These are phyloP conservation scores for Colletotrichum tabaci DNA, from an alignment of 2,329 filamentous ascomycete species.

Conservation along the genomic window DNA sequence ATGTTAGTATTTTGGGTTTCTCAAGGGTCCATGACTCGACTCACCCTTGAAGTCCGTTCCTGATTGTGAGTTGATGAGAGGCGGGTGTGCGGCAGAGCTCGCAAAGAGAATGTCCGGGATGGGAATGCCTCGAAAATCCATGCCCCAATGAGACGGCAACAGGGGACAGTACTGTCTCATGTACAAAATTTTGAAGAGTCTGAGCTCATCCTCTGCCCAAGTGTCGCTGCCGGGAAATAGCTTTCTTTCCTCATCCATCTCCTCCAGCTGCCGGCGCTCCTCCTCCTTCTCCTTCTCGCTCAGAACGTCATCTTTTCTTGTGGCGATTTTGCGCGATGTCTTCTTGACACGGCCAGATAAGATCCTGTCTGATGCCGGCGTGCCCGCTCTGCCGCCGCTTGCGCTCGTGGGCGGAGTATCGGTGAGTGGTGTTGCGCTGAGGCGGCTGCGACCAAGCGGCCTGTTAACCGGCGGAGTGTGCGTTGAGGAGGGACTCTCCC, in stretches of 20 bases:
- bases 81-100: slow-evolving; percentile 49
- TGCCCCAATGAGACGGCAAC: slow-evolving; percentile 57
- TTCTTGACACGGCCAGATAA: slow-evolving; percentile 36
- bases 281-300: slow-evolving; percentile 37
- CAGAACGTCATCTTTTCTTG: slow-evolving; percentile 33
- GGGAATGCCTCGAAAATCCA: slow-evolving; percentile 58
- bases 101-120: slow-evolving; percentile 56
- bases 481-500: slow-evolving; percentile 22
- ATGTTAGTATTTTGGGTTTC: slow-evolving; percentile 38
- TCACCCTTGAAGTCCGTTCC: slow-evolving; percentile 56
- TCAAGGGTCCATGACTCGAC: background rate
- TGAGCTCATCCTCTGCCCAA: slow-evolving; percentile 67
- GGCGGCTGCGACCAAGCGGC: slow-evolving; percentile 13
- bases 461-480: slow-evolving; percentile 25
- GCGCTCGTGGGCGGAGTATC: slow-evolving; percentile 37
- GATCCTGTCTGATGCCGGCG: slow-evolving; percentile 32
- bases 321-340: slow-evolving; percentile 22
- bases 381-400: slow-evolving; percentile 33
- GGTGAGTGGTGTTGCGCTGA: slow-evolving; percentile 33
- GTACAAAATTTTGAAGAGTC: slow-evolving; percentile 59
- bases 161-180: slow-evolving; percentile 58
- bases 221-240: slow-evolving; percentile 59
- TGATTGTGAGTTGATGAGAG: slow-evolving; percentile 56
- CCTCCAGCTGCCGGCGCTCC: slow-evolving; percentile 31
- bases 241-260: slow-evolving; percentile 60